These are phyloP conservation scores for Hippophae gyantsensis DNA, from an alignment of 306 rosid genomes.

Conservation along the genomic window DNA sequence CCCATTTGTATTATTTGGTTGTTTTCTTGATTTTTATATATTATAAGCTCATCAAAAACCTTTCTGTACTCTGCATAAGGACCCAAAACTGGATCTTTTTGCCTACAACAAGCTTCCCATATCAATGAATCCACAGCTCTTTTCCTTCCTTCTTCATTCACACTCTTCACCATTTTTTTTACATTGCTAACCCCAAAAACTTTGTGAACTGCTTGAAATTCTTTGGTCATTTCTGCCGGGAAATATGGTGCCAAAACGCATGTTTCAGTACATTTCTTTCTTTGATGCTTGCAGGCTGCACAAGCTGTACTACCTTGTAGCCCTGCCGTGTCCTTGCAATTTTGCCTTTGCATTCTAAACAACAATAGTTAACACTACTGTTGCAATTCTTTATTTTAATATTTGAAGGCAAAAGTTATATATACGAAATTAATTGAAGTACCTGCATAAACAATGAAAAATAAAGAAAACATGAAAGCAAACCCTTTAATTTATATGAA, in stretches of 20 bases:
- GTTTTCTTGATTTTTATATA: conserved; percentile 21
- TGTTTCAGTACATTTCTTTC: conserved; percentile 55
- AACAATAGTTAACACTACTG: not conserved
- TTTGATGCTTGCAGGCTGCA: conserved; percentile 82
- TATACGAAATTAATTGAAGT: no score
- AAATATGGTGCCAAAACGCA: conserved; percentile 65
- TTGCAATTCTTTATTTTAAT: no score
- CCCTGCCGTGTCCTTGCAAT: conserved; percentile 8
- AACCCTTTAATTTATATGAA: no score
- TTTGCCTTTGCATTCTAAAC: conserved; percentile 42
- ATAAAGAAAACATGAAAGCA: no score
- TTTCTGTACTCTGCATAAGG: conserved; percentile 53
- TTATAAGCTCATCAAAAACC: conserved; percentile 36
- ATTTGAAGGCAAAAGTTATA: no score
- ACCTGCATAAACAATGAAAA: no score
- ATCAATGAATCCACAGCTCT: conserved; percentile 55
- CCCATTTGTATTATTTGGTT: conserved; percentile 23
- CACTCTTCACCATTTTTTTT: conserved; percentile 48
- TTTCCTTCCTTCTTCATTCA: conserved; percentile 32
- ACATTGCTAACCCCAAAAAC: conserved; percentile 79
- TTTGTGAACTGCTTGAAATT: conserved; percentile 64
- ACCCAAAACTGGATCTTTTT: conserved; percentile 61
- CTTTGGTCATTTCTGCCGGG: conserved; percentile 42
- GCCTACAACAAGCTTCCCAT: conserved; percentile 82
- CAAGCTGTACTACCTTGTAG: conserved; percentile 39